Percentiles rank a stretch among this genome's conserved stretches.
These are phyloP conservation scores for Hypericum perforatum DNA, from an alignment of 345 rosid genomes.

Conservation along the genomic window DNA sequence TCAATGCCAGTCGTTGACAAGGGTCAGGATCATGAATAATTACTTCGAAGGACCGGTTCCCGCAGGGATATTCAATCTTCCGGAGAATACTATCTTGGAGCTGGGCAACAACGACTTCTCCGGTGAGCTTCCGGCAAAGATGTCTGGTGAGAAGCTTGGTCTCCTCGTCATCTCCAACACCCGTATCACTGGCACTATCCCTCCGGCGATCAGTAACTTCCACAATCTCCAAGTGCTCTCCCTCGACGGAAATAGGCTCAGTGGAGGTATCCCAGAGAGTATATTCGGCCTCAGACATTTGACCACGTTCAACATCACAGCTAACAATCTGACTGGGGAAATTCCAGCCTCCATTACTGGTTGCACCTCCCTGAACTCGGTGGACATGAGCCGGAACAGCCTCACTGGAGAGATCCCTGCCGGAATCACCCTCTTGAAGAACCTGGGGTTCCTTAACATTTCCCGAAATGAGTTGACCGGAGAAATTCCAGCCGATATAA, in stretches of 20 bases:
- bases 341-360: constrained; percentile 44
- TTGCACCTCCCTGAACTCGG: constrained; percentile 35
- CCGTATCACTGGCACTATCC: constrained; percentile 52
- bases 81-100: constrained; percentile 37
- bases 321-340: constrained; percentile 49
- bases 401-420: constrained; percentile 56
- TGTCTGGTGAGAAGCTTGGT: constrained; percentile 34
- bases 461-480: constrained; percentile 68
- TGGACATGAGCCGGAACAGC: constrained; percentile 61
- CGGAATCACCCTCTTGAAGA: constrained; percentile 34
- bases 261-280: constrained; percentile 46
- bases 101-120: constrained; percentile 51
- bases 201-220: constrained; percentile 51
- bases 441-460: constrained; percentile 50
- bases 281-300: constrained; percentile 42
- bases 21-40: constrained; percentile 46
- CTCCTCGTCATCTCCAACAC: constrained; percentile 44
- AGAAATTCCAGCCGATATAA: constrained; percentile 48
- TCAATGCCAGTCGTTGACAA: constrained; percentile 47
- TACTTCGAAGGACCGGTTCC: constrained; percentile 57
- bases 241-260: constrained; percentile 44
- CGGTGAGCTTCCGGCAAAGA: constrained; percentile 54
- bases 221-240: constrained; percentile 28
- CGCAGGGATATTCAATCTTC: constrained; percentile 54
- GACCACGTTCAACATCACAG: constrained; percentile 37